A percentile compares a stretch with the other conserved stretches of the same genome.
These are phyloP conservation scores for Penicillium sp. DNA, from an alignment of 2,329 filamentous ascomycete genomes.

Conservation along the genomic window DNA sequence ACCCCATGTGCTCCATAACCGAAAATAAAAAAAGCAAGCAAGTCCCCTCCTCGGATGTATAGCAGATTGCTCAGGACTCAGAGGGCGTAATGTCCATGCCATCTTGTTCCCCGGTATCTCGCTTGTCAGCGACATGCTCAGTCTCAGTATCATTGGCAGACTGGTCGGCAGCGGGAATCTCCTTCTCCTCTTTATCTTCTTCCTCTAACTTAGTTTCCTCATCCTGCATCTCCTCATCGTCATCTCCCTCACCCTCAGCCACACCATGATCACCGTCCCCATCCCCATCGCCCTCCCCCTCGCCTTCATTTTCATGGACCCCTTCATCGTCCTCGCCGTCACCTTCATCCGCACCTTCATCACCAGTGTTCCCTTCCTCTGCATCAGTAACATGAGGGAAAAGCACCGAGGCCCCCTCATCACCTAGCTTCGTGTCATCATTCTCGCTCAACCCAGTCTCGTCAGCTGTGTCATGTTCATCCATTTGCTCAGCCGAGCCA, in stretches of 20 bases:
- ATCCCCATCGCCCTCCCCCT: constrained; percentile 8
- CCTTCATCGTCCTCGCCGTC: constrained; percentile 15
- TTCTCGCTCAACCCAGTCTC: constrained; percentile 63
- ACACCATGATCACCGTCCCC: constrained; percentile 15
- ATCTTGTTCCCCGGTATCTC: constrained; percentile 7
- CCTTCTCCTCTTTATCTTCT: constrained; percentile 1
- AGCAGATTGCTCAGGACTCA: background rate
- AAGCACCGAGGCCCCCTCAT: constrained; percentile 16
- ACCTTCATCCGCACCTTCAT: constrained; percentile 13
- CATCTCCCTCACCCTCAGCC: constrained; percentile 10
- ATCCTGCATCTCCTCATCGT: constrained; percentile 16
- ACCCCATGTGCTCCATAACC: background rate
- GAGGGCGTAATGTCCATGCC: constrained; percentile 13
- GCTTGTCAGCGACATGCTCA: constrained; percentile 4
- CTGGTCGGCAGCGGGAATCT: background rate
- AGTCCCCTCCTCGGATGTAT: background rate
- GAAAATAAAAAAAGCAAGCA: background rate
- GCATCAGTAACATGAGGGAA: constrained; percentile 15
- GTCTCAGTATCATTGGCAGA: constrained; percentile 7
- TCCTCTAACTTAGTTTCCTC: constrained; percentile 11
- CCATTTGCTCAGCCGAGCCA: background rate
- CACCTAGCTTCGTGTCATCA: constrained; percentile 29
- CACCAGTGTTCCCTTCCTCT: constrained; percentile 18
- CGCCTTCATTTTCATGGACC: constrained; percentile 12
- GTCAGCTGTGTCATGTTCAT: constrained; percentile 55